Base-by-base conservation (phyloP, 164 flowering plant species). In the Vitis rotundifolia region DNA sequence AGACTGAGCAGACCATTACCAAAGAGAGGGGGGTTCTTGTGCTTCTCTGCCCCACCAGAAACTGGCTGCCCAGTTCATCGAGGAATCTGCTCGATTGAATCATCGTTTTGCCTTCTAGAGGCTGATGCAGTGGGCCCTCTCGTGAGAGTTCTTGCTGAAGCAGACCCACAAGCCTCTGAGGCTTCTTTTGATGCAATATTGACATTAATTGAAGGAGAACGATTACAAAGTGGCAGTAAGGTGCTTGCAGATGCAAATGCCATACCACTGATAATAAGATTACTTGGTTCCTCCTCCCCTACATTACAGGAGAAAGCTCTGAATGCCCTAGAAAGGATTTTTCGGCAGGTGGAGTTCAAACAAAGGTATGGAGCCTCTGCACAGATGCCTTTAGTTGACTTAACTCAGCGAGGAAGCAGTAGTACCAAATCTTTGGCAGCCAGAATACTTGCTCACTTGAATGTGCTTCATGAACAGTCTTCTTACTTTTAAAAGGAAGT, bases 81-180 rank as follows among this genome's bases (percentile, higher is more conserved):
- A 58, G 91, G 94, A 61, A 66, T 85, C 14, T 89, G 94, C 68
- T 59, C 86, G 0, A 77, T 83, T 13, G 78, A 82, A 64, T 70
- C 83, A 10, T 83, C 94, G 28, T 89, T 84, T 78, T 89, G 94
- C 80, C 83, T 89, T 26, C 48, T 89, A 31, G 90, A 86, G 76
- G 91, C 91, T 49, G 82, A 78, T 57, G 90, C 94, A 51, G 74
- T 89, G 49, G 62, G 29, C 61, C 87, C 91, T 14, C 85, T 89
- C 11, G 85, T 79, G 55, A 75, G 77, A 63, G 77, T 82, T 66
- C 85, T 89, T 31, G 81, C 74, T 53, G 87, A 82, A n/a, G 54
- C 84, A 26, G 84, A 89, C 75, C 57, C 78, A 49, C 78, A 65
- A 57, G 81, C 77, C 11, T 72, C 80, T 64, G 84, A 82, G 61